Evolutionary conservation across 306 rosid genomes (phyloP).

Genomic region (Rosa rugosa): DNA sequence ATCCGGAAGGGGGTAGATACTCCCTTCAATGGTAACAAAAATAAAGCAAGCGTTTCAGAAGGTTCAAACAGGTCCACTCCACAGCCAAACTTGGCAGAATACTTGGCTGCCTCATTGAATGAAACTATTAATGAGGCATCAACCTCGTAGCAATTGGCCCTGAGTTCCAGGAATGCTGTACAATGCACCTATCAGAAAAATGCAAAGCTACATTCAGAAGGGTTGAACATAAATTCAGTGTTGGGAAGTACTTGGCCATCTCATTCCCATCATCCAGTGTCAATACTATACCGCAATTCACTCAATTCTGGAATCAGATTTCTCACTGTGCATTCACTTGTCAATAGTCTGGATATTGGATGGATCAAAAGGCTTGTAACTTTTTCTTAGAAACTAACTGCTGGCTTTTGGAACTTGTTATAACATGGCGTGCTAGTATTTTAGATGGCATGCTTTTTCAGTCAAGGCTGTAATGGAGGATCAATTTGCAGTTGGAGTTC

Average conservation of each 20-base stretch:
- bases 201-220: constrained; percentile 20
- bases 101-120: constrained; percentile 71
- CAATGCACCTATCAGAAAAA: background rate
- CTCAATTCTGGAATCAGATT: background rate
- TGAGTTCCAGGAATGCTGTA: background rate
- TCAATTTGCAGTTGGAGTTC: background rate
- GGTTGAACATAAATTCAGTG: constrained; percentile 29
- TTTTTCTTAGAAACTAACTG: background rate
- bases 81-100: constrained; percentile 88
- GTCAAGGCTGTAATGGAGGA: background rate
- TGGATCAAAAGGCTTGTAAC: background rate
- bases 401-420: background rate
- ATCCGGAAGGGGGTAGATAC: constrained; percentile 36
- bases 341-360: background rate
- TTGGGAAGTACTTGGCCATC: constrained; percentile 71
- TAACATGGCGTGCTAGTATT: background rate
- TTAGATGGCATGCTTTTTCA: background rate
- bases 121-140: constrained; percentile 47
- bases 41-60: constrained; percentile 38
- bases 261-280: constrained; percentile 31
- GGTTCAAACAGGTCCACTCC: constrained; percentile 38
- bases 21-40: constrained; percentile 22
- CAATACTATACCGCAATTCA: background rate
- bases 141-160: constrained; percentile 28
- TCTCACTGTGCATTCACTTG: background rate